Base-by-base conservation (phyloP, 176 grass and related monocot genomes). In the Triticum turgidum region DNA sequence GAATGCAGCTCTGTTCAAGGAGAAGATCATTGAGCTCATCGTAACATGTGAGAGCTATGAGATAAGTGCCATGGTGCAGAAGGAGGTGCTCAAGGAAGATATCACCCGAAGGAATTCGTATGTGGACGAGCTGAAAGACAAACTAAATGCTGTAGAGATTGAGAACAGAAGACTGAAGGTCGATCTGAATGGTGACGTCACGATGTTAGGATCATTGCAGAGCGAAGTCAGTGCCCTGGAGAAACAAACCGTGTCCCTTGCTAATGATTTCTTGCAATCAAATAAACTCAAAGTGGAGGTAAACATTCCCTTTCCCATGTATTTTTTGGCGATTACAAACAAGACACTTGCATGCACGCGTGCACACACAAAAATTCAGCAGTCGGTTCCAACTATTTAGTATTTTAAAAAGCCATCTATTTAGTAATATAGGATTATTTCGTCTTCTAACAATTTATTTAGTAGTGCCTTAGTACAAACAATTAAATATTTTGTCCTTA, bases 41-140 rank as follows among this genome's bases (percentile, higher is more conserved):
- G 86, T 91, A 83, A 86, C 87, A 59, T 99, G 97, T 6, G 94
- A 99, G 82, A 92, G 87, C 76, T 94, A 96, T 80, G 93, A 96
- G 87, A 96, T 94, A 80, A 91, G 90, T 82, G 80, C 79, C 4
- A 91, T 94, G 94, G 86, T 94, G 54, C 92, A 96, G 54, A 96
- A 82, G 80, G 89, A 96, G 83, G 94, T 94, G 42, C 80, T 98
- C 54, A 92, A 96, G 76, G 94, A 99, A 85, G 94, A 99, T 79
- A 91, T 96, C 78, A 94, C 73, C 80, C 82, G 49, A 82, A 92
- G 90, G 49, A 96, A 94, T 84, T 92, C 83, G 0, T 91, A 88
- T 86, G 89, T 96, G 30, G 84, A 92, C 41, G 92, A 90, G 76
- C 87, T 99, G 73, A 92, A 93, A 75, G 88, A 96, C 86, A 99